These are phyloP conservation scores for Vitrella brassicaformis DNA, from an alignment of 73 alveolate species.

Conservation along the genomic window DNA sequence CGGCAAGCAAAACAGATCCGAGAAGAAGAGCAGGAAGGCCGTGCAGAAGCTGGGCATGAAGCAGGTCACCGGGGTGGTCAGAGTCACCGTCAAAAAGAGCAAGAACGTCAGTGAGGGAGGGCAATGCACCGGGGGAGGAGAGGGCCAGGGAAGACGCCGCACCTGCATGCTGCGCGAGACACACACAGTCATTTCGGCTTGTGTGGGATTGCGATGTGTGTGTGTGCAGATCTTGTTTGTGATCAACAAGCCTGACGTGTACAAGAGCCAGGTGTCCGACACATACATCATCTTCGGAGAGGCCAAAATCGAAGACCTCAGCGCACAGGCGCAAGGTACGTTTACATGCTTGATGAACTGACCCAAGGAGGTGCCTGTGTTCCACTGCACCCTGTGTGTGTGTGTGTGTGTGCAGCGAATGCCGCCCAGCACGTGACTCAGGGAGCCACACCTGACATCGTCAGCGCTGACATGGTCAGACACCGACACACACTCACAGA, in stretches of 20 bases:
- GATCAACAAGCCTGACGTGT: conserved; percentile 73
- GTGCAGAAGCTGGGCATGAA: conserved; percentile 67
- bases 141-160: no score
- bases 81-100: conserved; percentile 73
- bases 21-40: conserved; percentile 75
- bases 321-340: conserved; percentile 11
- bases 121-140: no score
- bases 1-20: conserved; percentile 3
- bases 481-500: no score
- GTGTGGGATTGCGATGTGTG: neutral
- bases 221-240: conserved; percentile 33
- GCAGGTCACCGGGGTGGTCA: conserved; percentile 60
- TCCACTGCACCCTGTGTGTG: no score
- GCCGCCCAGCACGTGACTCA: no score
- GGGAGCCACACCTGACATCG: no score
- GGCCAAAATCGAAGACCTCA: conserved; percentile 70
- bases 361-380: no score
- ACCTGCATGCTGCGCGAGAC: no score
- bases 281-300: conserved; percentile 71
- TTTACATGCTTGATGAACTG: no score
- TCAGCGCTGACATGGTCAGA: no score
- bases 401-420: no score
- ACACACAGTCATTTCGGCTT: no score
- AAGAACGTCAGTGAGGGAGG: conserved; percentile 52
- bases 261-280: conserved; percentile 55